A percentile compares a stretch with the other conserved stretches of the same genome.
These are phyloP conservation scores for Bassia scoparia DNA, from an alignment of 148 eudicot species.

Conservation along the genomic window DNA sequence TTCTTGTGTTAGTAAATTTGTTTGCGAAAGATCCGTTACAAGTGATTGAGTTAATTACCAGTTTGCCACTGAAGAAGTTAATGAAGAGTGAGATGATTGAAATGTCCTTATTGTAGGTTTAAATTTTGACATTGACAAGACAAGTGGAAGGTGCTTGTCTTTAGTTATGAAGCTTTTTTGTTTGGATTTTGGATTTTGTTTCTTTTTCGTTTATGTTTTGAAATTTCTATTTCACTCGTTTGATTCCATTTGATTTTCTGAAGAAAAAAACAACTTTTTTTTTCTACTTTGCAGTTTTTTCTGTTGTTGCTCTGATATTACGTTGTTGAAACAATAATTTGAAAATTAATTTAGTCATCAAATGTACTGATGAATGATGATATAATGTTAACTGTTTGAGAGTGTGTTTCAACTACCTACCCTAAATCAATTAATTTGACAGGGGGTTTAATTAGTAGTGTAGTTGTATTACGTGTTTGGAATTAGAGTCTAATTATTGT, in stretches of 20 bases:
- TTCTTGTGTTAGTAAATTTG: too few species aligned
- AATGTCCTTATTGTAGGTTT: background rate
- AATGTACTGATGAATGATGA: too few species aligned
- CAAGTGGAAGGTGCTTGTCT: slow-evolving; percentile 28
- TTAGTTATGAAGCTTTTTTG: slow-evolving; percentile 25
- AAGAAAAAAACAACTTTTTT: slow-evolving; percentile 8
- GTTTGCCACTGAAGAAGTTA: slow-evolving; percentile 31
- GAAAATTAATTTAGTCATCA: too few species aligned
- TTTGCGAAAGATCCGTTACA: background rate
- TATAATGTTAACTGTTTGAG: too few species aligned
- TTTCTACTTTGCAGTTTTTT: background rate
- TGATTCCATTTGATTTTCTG: slow-evolving; percentile 35
- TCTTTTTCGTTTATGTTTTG: slow-evolving; percentile 19
- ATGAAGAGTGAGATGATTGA: background rate
- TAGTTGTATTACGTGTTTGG: background rate
- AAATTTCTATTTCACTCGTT: background rate
- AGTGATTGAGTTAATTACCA: slow-evolving; percentile 18
- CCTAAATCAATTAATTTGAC: background rate
- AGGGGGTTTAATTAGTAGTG: background rate
- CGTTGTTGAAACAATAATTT: background rate
- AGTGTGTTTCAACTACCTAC: too few species aligned
- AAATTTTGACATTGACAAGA: slow-evolving; percentile 29
- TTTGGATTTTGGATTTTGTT: slow-evolving; percentile 17
- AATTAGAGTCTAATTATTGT: background rate
- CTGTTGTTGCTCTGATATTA: slow-evolving; percentile 5